Conservation (phyloP, 2,329 filamentous ascomycete species). For the Neonectria magnoliae region DNA sequence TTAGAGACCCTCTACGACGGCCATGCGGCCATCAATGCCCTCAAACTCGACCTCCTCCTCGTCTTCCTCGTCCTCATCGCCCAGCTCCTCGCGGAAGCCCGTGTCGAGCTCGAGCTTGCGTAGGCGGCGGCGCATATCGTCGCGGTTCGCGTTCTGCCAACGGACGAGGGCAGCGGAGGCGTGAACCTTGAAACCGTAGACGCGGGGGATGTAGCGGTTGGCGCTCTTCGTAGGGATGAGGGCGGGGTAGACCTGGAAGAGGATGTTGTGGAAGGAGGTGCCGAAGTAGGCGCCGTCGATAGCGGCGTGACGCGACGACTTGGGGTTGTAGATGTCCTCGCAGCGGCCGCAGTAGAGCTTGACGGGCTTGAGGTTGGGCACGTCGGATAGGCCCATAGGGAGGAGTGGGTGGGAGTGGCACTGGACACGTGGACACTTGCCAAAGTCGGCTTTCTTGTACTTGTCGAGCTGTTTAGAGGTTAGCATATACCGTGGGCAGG, state of each 20-base stretch:
- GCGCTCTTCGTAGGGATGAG: slow-evolving; percentile 87
- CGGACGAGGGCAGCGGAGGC: slow-evolving; percentile 85
- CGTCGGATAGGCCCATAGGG: slow-evolving; percentile 92
- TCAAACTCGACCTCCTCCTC: slow-evolving; percentile 58
- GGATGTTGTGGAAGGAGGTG: slow-evolving; percentile 97
- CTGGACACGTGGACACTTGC: slow-evolving; percentile 96
- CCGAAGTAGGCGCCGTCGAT: slow-evolving; percentile 99
- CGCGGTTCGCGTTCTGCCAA: slow-evolving; percentile 87
- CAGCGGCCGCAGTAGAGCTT: slow-evolving; percentile 98
- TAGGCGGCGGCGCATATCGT: slow-evolving; percentile 84
- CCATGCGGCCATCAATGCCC: slow-evolving; percentile 47
- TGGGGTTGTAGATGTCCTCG: slow-evolving; percentile 99
- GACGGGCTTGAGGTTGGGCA: slow-evolving; percentile 86
- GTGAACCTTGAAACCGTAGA: slow-evolving; percentile 97
- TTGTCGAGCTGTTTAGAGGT: slow-evolving; percentile 82
- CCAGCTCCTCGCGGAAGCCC: slow-evolving; percentile 78
- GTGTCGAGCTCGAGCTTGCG: slow-evolving; percentile 77
- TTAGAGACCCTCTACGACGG: slow-evolving; percentile 43
- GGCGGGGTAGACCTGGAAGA: slow-evolving; percentile 97
- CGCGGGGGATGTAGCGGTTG: slow-evolving; percentile 86
- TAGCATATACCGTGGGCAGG: neutral
- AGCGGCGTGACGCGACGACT: slow-evolving; percentile 91
- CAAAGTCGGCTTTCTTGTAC: slow-evolving; percentile 98
- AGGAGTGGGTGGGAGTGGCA: slow-evolving; percentile 93
- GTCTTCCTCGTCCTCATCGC: slow-evolving; percentile 72